Percentiles rank a stretch among this genome's conserved stretches.
These are phyloP conservation scores for Calonectria pseudoreteaudii DNA, from an alignment of 2,329 filamentous ascomycete species.

Conservation along the genomic window DNA sequence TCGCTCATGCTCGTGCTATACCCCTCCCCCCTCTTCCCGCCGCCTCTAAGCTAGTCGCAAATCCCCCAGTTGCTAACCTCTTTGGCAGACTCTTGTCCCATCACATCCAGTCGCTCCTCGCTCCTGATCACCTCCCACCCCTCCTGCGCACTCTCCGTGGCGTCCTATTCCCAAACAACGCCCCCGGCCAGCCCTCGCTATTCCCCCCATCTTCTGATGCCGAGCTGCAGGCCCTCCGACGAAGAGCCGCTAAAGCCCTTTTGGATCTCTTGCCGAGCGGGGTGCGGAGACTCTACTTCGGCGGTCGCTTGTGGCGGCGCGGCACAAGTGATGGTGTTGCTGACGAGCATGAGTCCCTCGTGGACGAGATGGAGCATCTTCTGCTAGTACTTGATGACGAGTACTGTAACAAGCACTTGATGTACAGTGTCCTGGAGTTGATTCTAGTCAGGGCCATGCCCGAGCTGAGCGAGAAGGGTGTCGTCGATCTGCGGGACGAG, in stretches of 20 bases:
- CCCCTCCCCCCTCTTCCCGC: conserved; percentile 34
- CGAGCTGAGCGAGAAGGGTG: conserved; percentile 80
- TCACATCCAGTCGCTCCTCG: conserved; percentile 68
- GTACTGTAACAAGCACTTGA: conserved; percentile 93
- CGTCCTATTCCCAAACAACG: conserved; percentile 88
- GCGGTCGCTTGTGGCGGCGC: conserved; percentile 49
- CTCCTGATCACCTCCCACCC: conserved; percentile 73
- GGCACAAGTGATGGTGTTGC: conserved; percentile 36
- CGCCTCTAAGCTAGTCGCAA: conserved; percentile 26
- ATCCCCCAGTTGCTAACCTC: conserved; percentile 39
- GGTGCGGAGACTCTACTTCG: conserved; percentile 64
- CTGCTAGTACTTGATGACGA: conserved; percentile 82
- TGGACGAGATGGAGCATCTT: conserved; percentile 72
- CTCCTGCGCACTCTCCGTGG: conserved; percentile 79
- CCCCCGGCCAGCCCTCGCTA: conserved; percentile 73
- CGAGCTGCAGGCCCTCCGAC: conserved; percentile 71
- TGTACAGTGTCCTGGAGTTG: conserved; percentile 86
- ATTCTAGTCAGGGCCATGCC: conserved; percentile 86
- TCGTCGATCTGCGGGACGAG: conserved; percentile 80
- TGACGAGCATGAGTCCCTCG: conserved; percentile 54
- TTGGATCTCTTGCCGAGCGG: conserved; percentile 60
- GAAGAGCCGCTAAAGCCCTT: conserved; percentile 73
- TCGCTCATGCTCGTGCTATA: conserved; percentile 20
- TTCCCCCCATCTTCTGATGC: conserved; percentile 70
- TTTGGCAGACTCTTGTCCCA: conserved; percentile 68